Evolutionary conservation across 208 protist species (phyloP).

Genomic region (Wallacemonas sp.): DNA sequence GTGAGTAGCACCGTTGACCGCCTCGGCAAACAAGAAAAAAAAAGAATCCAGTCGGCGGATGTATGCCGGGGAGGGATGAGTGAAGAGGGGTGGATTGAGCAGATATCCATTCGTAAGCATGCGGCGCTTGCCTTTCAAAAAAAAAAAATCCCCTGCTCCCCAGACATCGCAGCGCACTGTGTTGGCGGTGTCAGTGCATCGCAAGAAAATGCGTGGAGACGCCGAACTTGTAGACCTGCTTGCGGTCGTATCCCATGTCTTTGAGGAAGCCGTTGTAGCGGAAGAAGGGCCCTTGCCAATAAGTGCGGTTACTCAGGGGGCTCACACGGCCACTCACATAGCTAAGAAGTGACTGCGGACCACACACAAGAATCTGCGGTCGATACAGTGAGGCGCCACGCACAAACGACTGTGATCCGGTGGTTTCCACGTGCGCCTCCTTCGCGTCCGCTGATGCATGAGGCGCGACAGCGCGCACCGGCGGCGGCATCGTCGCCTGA

Average conservation of each 20-base stretch:
- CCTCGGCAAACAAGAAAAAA: too few relatives aligned
- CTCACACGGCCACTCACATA: conserved; percentile 73
- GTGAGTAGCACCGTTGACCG: too few relatives aligned
- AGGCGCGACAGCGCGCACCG: conserved; percentile 14
- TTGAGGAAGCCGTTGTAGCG: conserved; percentile 77
- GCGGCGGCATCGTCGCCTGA: conserved; percentile 39
- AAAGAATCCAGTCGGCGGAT: too few relatives aligned
- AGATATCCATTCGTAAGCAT: too few relatives aligned
- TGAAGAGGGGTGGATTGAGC: too few relatives aligned
- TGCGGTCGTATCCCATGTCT: conserved; percentile 81
- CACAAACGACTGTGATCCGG: neutral
- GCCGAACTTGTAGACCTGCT: conserved; percentile 89
- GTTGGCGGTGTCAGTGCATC: conserved; percentile 59
- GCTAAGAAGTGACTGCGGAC: conserved; percentile 70
- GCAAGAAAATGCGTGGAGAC: conserved; percentile 79
- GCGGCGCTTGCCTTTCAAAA: too few relatives aligned
- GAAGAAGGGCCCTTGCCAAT: conserved; percentile 78
- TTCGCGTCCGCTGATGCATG: neutral
- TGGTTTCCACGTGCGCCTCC: too few relatives aligned
- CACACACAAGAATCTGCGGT: conserved; percentile 73
- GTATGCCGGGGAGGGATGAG: too few relatives aligned
- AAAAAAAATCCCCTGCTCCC: too few relatives aligned
- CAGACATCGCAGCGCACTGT: too few relatives aligned
- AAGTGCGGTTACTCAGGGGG: conserved; percentile 53
- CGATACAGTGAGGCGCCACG: conserved; percentile 16